Evolutionary conservation across 306 rosid species (phyloP).

Genomic region (Benincasa hispida): DNA sequence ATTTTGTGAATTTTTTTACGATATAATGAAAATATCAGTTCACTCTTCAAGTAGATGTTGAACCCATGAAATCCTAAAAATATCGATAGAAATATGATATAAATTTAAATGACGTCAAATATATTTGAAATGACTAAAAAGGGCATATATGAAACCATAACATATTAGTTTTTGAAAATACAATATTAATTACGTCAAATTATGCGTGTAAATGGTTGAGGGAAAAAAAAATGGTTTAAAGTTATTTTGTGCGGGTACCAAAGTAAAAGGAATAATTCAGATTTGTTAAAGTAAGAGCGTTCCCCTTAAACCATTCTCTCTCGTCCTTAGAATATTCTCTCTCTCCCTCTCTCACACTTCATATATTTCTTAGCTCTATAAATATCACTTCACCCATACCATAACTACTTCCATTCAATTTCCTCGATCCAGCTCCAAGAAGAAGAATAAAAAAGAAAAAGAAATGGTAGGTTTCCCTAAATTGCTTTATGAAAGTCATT

Average conservation of each 20-base stretch:
- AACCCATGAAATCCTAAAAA: too few relatives aligned
- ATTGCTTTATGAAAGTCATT: background rate
- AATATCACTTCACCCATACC: background rate
- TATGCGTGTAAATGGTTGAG: background rate
- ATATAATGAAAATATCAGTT: too few relatives aligned
- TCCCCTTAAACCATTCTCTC: slow-evolving; percentile 2
- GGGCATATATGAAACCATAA: too few relatives aligned
- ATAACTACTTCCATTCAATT: background rate
- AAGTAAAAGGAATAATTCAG: slow-evolving; percentile 1
- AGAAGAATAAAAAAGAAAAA: background rate
- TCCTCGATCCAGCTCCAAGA: background rate
- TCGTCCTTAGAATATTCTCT: background rate
- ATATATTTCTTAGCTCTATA: background rate
- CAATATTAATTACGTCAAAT: background rate
- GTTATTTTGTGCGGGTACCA: background rate
- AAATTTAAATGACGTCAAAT: too few relatives aligned
- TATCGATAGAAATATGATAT: too few relatives aligned
- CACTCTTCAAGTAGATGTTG: too few relatives aligned
- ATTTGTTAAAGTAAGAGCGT: background rate
- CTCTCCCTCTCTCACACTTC: background rate
- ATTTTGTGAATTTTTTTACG: too few relatives aligned
- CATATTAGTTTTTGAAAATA: too few relatives aligned
- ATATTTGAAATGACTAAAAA: too few relatives aligned
- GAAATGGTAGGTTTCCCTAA: background rate
- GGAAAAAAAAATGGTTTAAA: background rate